Conservation (phyloP, 768 basidiomycete genomes). For the Lactarius pseudohatsudake region DNA sequence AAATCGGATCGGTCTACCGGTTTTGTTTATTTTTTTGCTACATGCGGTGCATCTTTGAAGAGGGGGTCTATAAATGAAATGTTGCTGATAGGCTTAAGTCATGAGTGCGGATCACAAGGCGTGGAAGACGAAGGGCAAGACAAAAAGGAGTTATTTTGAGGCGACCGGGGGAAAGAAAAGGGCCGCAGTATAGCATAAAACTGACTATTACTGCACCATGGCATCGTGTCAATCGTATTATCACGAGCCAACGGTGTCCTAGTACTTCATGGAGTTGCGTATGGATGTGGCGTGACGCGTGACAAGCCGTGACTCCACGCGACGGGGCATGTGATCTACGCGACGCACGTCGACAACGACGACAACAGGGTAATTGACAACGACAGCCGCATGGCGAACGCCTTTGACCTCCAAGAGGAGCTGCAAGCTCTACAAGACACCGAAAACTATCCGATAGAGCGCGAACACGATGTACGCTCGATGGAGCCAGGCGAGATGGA, state of each 20-base stretch:
- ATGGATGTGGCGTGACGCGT: conserved; percentile 1
- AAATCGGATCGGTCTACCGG: not conserved
- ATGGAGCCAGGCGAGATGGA: conserved; percentile 48
- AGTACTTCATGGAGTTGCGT: not conserved
- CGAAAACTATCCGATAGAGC: conserved; percentile 60
- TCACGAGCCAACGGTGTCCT: not conserved
- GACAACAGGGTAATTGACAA: not conserved
- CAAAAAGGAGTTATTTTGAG: too few species aligned
- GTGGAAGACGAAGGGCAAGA: too few species aligned
- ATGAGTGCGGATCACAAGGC: too few species aligned
- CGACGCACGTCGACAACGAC: not conserved
- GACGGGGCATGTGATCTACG: conserved; percentile 16
- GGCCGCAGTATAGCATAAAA: too few species aligned
- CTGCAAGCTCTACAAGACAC: conserved; percentile 62
- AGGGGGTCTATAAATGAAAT: too few species aligned
- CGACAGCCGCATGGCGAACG: conserved; percentile 30
- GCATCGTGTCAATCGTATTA: not conserved
- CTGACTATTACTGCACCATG: too few species aligned
- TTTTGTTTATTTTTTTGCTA: not conserved
- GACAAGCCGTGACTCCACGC: conserved; percentile 13
- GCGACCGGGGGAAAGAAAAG: too few species aligned
- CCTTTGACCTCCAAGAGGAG: conserved; percentile 80
- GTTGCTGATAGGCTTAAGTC: too few species aligned
- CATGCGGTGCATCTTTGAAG: too few species aligned
- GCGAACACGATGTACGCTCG: conserved; percentile 62